Evolutionary conservation across 2,329 filamentous ascomycete genomes (phyloP).

Genomic region (Gnomoniopsis sp.): DNA sequence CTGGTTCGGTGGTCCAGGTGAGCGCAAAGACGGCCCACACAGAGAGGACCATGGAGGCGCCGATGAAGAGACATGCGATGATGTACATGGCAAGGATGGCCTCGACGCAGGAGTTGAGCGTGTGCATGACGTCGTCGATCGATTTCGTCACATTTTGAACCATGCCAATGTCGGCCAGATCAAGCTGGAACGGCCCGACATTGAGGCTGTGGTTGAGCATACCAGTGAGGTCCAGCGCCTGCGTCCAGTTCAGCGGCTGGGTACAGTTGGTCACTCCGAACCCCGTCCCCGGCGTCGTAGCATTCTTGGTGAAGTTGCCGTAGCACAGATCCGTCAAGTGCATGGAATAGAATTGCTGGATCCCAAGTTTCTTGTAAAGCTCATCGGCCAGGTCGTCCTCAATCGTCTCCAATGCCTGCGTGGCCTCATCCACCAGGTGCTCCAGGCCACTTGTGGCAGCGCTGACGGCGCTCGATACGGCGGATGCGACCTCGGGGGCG

Average conservation of each 20-base stretch:
- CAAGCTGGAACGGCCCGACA: constrained; percentile 20
- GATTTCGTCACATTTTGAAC: constrained; percentile 14
- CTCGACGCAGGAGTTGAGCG: constrained; percentile 12
- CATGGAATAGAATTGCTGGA: constrained; percentile 32
- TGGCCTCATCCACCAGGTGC: constrained; percentile 14
- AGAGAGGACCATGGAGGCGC: constrained; percentile 18
- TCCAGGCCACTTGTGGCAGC: constrained; percentile 10
- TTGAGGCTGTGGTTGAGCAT: constrained; percentile 20
- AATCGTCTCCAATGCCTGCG: constrained; percentile 21
- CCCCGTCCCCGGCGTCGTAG: constrained; percentile 20
- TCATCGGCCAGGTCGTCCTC: constrained; percentile 21
- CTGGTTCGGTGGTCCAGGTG: constrained; percentile 7
- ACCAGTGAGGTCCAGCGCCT: constrained; percentile 20
- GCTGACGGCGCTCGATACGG: constrained; percentile 10
- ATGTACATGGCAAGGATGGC: constrained; percentile 22
- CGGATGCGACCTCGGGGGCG: constrained; percentile 11
- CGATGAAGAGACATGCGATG: constrained; percentile 18
- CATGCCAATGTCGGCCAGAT: constrained; percentile 20
- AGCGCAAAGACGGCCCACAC: constrained; percentile 14
- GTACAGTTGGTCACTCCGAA: constrained; percentile 26
- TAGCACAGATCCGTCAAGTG: constrained; percentile 29
- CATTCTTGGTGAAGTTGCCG: constrained; percentile 27
- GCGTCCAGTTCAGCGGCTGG: constrained; percentile 18
- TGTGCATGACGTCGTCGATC: constrained; percentile 18
- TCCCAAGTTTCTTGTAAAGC: constrained; percentile 26